Conservation (phyloP, 2,329 filamentous ascomycete genomes). For the Anisogramma anomala region DNA sequence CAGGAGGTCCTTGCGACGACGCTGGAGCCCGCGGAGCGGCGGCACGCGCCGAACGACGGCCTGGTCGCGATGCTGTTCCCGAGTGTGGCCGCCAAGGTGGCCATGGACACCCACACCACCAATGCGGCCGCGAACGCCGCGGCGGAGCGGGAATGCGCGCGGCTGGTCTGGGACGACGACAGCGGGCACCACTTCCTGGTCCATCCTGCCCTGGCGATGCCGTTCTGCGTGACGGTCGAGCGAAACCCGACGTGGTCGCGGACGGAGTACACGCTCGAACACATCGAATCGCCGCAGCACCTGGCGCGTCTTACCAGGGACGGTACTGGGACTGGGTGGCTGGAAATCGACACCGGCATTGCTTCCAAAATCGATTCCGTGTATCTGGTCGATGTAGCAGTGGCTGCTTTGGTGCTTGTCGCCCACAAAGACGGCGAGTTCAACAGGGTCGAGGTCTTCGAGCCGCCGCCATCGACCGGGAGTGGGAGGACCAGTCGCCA, state of each 20-base stretch:
- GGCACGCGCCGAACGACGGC: slow-evolving; percentile 46
- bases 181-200: slow-evolving; percentile 48
- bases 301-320: slow-evolving; percentile 50
- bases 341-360: slow-evolving; percentile 51
- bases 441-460: slow-evolving; percentile 40
- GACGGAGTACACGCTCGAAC: slow-evolving; percentile 54
- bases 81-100: slow-evolving; percentile 49
- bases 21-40: slow-evolving; percentile 42
- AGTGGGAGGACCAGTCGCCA: slow-evolving; percentile 14
- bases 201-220: slow-evolving; percentile 50
- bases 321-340: slow-evolving; percentile 45
- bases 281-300: slow-evolving; percentile 49
- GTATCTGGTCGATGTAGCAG: slow-evolving; percentile 51
- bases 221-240: slow-evolving; percentile 49
- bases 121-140: slow-evolving; percentile 48
- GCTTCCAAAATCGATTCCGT: slow-evolving; percentile 48
- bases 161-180: slow-evolving; percentile 61
- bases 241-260: slow-evolving; percentile 47
- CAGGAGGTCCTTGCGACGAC: slow-evolving; percentile 46
- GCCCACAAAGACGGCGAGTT: slow-evolving; percentile 45
- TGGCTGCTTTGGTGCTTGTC: slow-evolving; percentile 48
- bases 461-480: slow-evolving; percentile 40
- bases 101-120: slow-evolving; percentile 42
- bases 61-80: slow-evolving; percentile 61
- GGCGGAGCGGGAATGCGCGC: slow-evolving; percentile 57